Evolutionary conservation across 2,329 filamentous ascomycete genomes (phyloP).

Genomic region (Rachicladosporium sp.): DNA sequence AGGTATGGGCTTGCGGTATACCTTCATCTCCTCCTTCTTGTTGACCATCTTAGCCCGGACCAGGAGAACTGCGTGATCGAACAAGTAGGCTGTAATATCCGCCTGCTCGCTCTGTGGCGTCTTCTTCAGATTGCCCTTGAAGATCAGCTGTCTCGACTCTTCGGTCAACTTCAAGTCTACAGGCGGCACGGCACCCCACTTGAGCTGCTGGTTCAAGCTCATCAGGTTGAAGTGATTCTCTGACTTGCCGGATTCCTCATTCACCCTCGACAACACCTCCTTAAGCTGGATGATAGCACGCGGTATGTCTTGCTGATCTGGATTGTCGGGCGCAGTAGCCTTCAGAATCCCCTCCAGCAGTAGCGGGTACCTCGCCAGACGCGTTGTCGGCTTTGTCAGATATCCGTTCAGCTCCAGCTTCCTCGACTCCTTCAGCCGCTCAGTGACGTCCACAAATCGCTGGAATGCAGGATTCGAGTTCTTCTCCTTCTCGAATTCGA

Average conservation of each 20-base stretch:
- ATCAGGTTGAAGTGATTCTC: constrained; percentile 96
- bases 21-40: constrained; percentile 87
- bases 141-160: constrained; percentile 81
- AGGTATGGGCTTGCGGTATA: constrained; percentile 90
- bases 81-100: constrained; percentile 89
- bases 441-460: constrained; percentile 91
- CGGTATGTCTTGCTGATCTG: constrained; percentile 84
- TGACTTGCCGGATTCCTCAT: constrained; percentile 88
- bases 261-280: constrained; percentile 76
- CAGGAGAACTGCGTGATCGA: constrained; percentile 88
- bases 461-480: constrained; percentile 72
- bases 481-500: constrained; percentile 94
- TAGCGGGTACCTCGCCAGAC: constrained; percentile 84
- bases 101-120: constrained; percentile 65
- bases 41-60: constrained; percentile 85
- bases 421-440: constrained; percentile 86
- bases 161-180: constrained; percentile 92
- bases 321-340: constrained; percentile 76
- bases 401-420: constrained; percentile 97
- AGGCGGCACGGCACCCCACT: constrained; percentile 78
- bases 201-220: constrained; percentile 80
- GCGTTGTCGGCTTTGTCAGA: constrained; percentile 90
- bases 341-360: constrained; percentile 86
- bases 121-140: constrained; percentile 92
- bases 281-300: constrained; percentile 79